Conservation (phyloP, 495 filamentous ascomycete genomes). For the Annulohypoxylon maeteangense region DNA sequence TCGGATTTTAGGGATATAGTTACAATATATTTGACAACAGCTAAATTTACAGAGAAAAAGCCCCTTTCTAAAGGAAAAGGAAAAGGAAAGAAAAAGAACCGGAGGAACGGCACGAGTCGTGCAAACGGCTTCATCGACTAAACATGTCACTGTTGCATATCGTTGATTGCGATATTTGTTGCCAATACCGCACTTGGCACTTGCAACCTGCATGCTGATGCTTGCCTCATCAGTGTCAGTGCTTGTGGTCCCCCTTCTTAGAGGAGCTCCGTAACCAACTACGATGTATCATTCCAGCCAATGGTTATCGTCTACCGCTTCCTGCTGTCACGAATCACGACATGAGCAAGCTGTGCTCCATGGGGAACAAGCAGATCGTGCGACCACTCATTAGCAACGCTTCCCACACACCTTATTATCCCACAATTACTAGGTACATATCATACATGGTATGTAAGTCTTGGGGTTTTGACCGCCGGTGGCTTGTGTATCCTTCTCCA, state of each 20-base stretch:
- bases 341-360: conserved; percentile 36
- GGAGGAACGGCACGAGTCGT: not conserved
- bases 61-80: not conserved
- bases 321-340: conserved; percentile 35
- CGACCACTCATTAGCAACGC: conserved; percentile 25
- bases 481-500: conserved; percentile 37
- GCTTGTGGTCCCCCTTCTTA: conserved; percentile 24
- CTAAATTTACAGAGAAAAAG: not conserved
- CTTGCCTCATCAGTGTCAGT: conserved; percentile 32
- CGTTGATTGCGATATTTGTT: conserved; percentile 21
- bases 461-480: conserved; percentile 6
- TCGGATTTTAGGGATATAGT: not conserved
- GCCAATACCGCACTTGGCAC: conserved; percentile 4
- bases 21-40: not conserved
- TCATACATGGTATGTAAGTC: conserved; percentile 9
- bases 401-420: conserved; percentile 26
- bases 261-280: conserved; percentile 26
- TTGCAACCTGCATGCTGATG: conserved; percentile 13
- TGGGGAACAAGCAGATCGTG: conserved; percentile 38
- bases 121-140: conserved; percentile 6
- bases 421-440: conserved; percentile 20
- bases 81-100: too few relatives aligned
- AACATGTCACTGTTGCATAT: conserved; percentile 1
- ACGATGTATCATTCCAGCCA: conserved; percentile 18
- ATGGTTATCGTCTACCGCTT: conserved; percentile 21